Conservation (phyloP, 257 asterid species). For the Apocynum venetum region DNA sequence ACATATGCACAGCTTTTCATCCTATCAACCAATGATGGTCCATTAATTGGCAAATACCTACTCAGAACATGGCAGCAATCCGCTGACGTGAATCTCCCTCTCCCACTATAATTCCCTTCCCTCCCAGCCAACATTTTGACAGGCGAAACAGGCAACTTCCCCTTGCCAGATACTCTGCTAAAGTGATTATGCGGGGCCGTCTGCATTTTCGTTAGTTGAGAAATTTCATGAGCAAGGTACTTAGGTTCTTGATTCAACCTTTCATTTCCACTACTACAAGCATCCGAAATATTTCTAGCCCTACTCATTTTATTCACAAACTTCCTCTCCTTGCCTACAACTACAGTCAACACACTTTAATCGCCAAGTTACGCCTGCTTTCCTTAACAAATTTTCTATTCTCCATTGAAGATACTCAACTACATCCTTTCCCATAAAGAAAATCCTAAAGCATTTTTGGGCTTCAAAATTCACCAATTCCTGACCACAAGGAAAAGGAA, state of each 20-base stretch:
- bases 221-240: constrained; percentile 55
- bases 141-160: constrained; percentile 52
- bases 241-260: constrained; percentile 8
- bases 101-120: constrained; percentile 68
- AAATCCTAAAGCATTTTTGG: neutral
- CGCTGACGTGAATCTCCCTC: constrained; percentile 69
- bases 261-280: constrained; percentile 24
- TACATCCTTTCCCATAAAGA: neutral
- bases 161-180: constrained; percentile 36
- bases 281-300: constrained; percentile 34
- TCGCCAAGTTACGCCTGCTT: neutral
- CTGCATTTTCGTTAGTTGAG: constrained; percentile 44
- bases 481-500: neutral
- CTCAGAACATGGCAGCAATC: constrained; percentile 81
- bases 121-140: constrained; percentile 77
- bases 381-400: neutral
- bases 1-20: constrained; percentile 67
- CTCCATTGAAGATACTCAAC: neutral
- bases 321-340: neutral
- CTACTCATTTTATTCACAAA: constrained; percentile 46
- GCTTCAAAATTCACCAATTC: neutral
- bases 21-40: constrained; percentile 58
- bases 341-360: constrained; percentile 4
- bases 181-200: constrained; percentile 51
- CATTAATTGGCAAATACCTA: constrained; percentile 63